Evolutionary conservation across 1,284 basidiomycete species (phyloP).

Genomic region (Cryptococcus sp.): DNA sequence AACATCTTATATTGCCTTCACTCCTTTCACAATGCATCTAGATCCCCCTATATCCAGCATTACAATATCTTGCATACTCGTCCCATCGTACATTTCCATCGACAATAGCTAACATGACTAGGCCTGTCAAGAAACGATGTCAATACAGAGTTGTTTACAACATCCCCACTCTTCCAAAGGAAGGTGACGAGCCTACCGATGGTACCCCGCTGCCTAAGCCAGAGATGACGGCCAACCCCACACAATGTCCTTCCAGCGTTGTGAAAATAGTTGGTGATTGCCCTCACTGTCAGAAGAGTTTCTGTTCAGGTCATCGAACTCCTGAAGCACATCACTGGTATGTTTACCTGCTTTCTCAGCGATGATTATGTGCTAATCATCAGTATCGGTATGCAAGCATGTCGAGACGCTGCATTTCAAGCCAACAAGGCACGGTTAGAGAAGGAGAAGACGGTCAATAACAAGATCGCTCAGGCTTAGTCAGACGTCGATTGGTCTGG

Average conservation of each 20-base stretch:
- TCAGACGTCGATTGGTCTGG: too few relatives aligned
- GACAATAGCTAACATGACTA: too few relatives aligned
- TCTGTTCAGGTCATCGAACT: constrained; percentile 47
- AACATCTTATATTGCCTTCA: too few relatives aligned
- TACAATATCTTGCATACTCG: too few relatives aligned
- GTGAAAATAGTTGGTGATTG: constrained; percentile 48
- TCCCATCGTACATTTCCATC: too few relatives aligned
- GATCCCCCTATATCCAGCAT: too few relatives aligned
- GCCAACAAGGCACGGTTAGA: constrained; percentile 50
- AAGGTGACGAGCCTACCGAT: constrained; percentile 11
- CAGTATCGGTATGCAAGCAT: constrained; percentile 47
- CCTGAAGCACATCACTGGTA: constrained; percentile 50
- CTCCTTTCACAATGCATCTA: too few relatives aligned
- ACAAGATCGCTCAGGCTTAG: constrained; percentile 48
- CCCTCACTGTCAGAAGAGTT: constrained; percentile 47
- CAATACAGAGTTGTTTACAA: constrained; percentile 48
- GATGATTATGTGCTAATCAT: constrained; percentile 10
- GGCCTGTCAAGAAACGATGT: constrained; percentile 49
- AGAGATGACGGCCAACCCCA: constrained; percentile 42
- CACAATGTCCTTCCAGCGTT: constrained; percentile 46
- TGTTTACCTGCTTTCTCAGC: too few relatives aligned
- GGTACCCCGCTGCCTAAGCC: constrained; percentile 19
- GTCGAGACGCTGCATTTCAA: constrained; percentile 49
- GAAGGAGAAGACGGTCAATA: constrained; percentile 46
- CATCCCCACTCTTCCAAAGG: constrained; percentile 33